Evolutionary conservation across 768 basidiomycete genomes (phyloP).

Genomic region (Mycena sanguinolenta): DNA sequence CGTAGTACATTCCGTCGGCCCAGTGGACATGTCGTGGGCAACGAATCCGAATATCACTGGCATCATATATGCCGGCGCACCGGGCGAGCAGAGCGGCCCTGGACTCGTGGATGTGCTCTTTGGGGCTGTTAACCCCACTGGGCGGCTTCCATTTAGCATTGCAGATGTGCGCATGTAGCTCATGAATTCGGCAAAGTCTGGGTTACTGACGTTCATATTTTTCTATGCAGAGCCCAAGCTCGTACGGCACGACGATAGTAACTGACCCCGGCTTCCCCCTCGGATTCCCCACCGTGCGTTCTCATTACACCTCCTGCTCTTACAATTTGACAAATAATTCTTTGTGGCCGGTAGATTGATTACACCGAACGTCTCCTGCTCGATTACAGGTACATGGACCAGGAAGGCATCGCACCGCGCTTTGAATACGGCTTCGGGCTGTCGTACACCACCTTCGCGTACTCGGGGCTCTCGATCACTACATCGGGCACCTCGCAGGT

Average conservation of each 20-base stretch:
- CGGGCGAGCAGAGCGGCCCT: conserved; percentile 85
- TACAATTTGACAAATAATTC: background rate
- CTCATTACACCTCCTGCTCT: background rate
- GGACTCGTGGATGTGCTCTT: conserved; percentile 83
- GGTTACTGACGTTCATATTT: background rate
- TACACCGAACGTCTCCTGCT: conserved; percentile 75
- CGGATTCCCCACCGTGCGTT: conserved; percentile 36
- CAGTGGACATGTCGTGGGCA: conserved; percentile 81
- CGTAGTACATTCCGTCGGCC: conserved; percentile 83
- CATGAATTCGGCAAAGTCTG: conserved; percentile 54
- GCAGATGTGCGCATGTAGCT: conserved; percentile 70
- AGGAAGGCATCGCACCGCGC: conserved; percentile 62
- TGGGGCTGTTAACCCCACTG: conserved; percentile 82
- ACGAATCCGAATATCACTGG: conserved; percentile 80
- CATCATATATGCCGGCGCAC: conserved; percentile 67
- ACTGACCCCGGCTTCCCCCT: conserved; percentile 56
- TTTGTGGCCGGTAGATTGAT: conserved; percentile 58
- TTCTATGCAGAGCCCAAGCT: conserved; percentile 1
- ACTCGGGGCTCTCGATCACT: conserved; percentile 62
- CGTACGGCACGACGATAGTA: conserved; percentile 59
- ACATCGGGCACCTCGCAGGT: conserved; percentile 48
- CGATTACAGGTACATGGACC: conserved; percentile 78
- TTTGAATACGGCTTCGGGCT: conserved; percentile 83
- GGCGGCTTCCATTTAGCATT: conserved; percentile 80
- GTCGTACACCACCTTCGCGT: conserved; percentile 80